Conservation (phyloP, 2,329 filamentous ascomycete species). For the Tothia fuscella region DNA sequence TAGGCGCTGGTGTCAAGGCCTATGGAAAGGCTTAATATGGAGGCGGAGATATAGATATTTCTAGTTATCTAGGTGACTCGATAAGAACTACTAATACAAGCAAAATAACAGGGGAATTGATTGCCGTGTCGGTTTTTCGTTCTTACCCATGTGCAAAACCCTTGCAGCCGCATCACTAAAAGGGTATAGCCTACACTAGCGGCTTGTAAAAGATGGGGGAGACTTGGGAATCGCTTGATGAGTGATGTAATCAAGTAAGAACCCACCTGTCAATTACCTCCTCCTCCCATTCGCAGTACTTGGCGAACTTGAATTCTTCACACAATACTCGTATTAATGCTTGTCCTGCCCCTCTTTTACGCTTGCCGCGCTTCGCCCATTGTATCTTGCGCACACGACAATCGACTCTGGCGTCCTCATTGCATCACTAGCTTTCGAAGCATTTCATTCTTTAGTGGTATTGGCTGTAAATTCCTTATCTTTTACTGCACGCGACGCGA, state of each 20-base stretch:
- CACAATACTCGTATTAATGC: no score
- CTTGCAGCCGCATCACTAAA: not conserved
- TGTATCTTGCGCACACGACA: slow-evolving; percentile 1
- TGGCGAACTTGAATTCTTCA: no score
- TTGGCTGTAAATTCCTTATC: slow-evolving; percentile 7
- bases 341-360: no score
- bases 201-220: not conserved
- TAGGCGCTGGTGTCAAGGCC: no score
- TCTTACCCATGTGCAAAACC: not conserved
- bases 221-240: not conserved
- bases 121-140: not conserved
- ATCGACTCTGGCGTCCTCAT: not conserved
- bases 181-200: not conserved
- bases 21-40: not conserved
- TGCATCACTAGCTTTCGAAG: slow-evolving; percentile 1
- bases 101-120: not conserved
- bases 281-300: no score
- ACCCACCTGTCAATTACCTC: not conserved
- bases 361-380: not conserved
- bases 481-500: not conserved
- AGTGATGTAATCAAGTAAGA: not conserved
- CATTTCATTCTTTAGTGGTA: not conserved
- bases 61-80: not conserved
- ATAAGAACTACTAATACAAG: slow-evolving; percentile 2
- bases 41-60: not conserved